Percentiles rank a stretch among this genome's conserved stretches.
These are phyloP conservation scores for Clonostachys byssicola DNA, from an alignment of 2,329 filamentous ascomycete species.

Conservation along the genomic window DNA sequence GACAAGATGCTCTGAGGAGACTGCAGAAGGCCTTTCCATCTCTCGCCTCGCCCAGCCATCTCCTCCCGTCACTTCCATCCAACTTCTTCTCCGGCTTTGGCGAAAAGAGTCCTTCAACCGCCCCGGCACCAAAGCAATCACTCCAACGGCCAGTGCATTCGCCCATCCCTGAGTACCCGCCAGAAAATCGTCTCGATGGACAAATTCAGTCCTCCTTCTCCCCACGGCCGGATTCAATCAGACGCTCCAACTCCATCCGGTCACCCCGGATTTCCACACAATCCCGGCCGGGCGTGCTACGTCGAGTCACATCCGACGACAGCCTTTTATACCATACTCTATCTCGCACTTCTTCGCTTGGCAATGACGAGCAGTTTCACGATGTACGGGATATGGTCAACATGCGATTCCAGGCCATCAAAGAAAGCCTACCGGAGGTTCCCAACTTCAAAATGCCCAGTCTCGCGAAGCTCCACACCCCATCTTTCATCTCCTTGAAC, in stretches of 20 bases:
- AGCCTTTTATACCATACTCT: constrained; percentile 73
- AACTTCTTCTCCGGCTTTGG: constrained; percentile 30
- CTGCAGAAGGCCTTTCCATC: constrained; percentile 54
- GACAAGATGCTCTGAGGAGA: constrained; percentile 52
- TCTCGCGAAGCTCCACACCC: constrained; percentile 46
- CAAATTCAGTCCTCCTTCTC: no score
- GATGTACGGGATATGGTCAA: constrained; percentile 83
- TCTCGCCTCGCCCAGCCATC: constrained; percentile 24
- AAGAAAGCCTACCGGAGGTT: constrained; percentile 77
- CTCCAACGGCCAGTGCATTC: neutral
- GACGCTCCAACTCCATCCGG: neutral
- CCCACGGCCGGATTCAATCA: neutral
- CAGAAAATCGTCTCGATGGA: no score
- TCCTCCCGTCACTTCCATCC: constrained; percentile 35
- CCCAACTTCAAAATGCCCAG: constrained; percentile 71
- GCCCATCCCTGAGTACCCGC: neutral
- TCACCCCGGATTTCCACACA: neutral
- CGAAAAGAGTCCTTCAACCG: constrained; percentile 9
- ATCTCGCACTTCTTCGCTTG: constrained; percentile 77
- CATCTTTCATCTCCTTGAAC: constrained; percentile 20
- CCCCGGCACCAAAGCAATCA: neutral
- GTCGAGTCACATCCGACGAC: constrained; percentile 52
- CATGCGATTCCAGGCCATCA: constrained; percentile 83
- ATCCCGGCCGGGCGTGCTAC: constrained; percentile 17
- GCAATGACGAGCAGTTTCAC: constrained; percentile 77